Conservation (phyloP, 2,329 filamentous ascomycete species). For the Tolypocladium pustulatum region DNA sequence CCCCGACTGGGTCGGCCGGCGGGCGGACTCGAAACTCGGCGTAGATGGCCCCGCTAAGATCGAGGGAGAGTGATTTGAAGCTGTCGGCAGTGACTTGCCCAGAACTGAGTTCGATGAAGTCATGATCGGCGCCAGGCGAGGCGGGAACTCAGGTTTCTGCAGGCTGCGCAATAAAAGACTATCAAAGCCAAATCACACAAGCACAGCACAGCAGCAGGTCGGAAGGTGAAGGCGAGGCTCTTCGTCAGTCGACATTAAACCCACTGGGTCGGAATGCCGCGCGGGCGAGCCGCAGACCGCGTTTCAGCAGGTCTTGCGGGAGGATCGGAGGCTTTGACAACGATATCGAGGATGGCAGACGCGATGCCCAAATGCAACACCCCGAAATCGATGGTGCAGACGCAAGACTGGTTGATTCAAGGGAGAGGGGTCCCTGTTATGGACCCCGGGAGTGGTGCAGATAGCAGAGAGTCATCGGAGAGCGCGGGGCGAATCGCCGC, state of each 20-base stretch:
- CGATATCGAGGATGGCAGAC: neutral
- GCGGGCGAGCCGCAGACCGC: neutral
- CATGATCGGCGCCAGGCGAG: constrained; percentile 15
- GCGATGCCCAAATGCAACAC: neutral
- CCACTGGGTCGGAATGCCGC: constrained; percentile 3
- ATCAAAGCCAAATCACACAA: neutral
- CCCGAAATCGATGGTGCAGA: neutral
- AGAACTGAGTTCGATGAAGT: constrained; percentile 19
- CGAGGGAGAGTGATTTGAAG: constrained; percentile 29
- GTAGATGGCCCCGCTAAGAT: constrained; percentile 30
- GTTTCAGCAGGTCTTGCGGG: neutral
- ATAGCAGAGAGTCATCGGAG: constrained; percentile 19
- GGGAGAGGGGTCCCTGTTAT: constrained; percentile 19
- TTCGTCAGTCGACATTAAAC: neutral
- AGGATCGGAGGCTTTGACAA: neutral
- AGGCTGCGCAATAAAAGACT: neutral
- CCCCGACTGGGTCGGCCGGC: constrained; percentile 32
- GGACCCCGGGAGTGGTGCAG: constrained; percentile 22
- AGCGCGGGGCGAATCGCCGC: constrained; percentile 24
- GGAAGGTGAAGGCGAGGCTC: neutral
- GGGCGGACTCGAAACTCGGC: constrained; percentile 38
- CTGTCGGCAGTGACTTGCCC: constrained; percentile 42
- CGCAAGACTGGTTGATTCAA: neutral
- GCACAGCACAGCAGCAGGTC: neutral
- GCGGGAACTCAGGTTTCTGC: neutral